Conservation (phyloP, 768 basidiomycete species). For the Suillus discolor region DNA sequence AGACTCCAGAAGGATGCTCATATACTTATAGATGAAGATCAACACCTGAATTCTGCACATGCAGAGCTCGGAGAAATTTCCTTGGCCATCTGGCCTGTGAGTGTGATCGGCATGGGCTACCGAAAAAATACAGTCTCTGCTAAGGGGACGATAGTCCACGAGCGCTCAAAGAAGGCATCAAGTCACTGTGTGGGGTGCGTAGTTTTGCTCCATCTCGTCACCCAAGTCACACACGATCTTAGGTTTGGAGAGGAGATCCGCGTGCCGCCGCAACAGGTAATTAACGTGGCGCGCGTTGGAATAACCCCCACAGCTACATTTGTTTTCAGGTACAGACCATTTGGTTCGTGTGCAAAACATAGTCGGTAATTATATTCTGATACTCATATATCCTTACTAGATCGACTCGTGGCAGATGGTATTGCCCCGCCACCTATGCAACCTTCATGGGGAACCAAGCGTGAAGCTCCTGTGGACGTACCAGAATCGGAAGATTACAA, state of each 20-base stretch:
- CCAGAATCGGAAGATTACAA: background rate
- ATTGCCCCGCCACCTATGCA: conserved; percentile 6
- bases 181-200: conserved; percentile 13
- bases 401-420: conserved; percentile 12
- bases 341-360: conserved; percentile 7
- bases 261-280: conserved; percentile 2
- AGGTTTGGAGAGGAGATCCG: conserved; percentile 11
- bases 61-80: conserved; percentile 12
- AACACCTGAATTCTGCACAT: conserved; percentile 13
- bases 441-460: conserved; percentile 7
- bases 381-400: background rate
- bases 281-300: conserved; percentile 4
- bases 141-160: conserved; percentile 14
- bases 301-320: conserved; percentile 9
- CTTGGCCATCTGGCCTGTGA: conserved; percentile 10
- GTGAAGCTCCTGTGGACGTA: conserved; percentile 2
- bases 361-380: conserved; percentile 2
- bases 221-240: background rate
- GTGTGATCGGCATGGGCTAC: background rate
- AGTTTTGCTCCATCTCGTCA: conserved; percentile 2
- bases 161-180: conserved; percentile 15
- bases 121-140: background rate
- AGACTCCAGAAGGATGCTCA: background rate
- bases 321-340: conserved; percentile 15
- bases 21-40: conserved; percentile 10